Conservation (phyloP, 116 monocot species). For the Phalaenopsis hybrid region DNA sequence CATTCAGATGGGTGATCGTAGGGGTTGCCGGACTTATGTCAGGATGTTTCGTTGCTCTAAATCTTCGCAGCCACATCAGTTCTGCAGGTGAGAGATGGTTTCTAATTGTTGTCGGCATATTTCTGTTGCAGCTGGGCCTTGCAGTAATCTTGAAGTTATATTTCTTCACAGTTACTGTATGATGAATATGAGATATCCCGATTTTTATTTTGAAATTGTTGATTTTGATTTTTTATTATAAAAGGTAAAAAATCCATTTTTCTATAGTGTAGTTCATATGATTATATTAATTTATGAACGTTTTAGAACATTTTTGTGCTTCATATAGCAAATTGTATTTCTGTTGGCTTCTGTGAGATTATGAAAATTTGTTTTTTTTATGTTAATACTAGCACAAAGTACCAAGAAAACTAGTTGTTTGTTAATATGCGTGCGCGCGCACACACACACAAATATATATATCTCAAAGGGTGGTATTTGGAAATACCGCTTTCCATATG, state of each 20-base stretch:
- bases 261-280: neutral
- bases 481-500: too few species aligned
- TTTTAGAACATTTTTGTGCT: neutral
- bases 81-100: conserved; percentile 91
- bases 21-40: conserved; percentile 91
- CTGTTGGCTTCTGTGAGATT: too few species aligned
- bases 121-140: conserved; percentile 70
- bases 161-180: conserved; percentile 78
- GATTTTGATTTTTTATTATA: neutral
- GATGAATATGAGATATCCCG: conserved; percentile 6
- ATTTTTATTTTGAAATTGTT: neutral
- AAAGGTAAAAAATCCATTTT: neutral
- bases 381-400: too few species aligned
- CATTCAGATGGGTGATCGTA: conserved; percentile 87
- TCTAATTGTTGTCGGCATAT: conserved; percentile 77
- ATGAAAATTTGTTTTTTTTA: too few species aligned
- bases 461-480: too few species aligned
- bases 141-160: conserved; percentile 75
- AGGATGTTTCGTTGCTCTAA: conserved; percentile 75
- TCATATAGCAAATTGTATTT: neutral
- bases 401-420: too few species aligned
- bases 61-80: conserved; percentile 72
- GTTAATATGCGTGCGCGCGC: too few species aligned
- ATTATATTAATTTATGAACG: neutral
- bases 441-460: too few species aligned